These are phyloP conservation scores for Yamadazyma jaroonii DNA, from an alignment of 1,139 yeast genomes.

Conservation along the genomic window DNA sequence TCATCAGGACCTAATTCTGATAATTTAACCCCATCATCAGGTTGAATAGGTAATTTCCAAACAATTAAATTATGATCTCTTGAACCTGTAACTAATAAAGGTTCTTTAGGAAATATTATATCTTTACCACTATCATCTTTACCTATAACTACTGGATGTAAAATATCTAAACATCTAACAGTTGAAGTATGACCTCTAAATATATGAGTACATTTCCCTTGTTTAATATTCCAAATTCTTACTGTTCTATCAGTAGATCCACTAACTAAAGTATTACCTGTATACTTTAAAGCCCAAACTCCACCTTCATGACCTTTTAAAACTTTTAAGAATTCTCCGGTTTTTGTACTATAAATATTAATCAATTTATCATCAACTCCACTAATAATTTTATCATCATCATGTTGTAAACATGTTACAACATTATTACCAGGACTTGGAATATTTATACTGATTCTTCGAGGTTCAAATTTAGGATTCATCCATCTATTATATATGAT, in stretches of 20 bases:
- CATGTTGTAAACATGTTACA: slow-evolving; percentile 92
- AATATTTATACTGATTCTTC: slow-evolving; percentile 56
- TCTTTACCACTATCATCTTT: slow-evolving; percentile 62
- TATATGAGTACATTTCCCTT: slow-evolving; percentile 77
- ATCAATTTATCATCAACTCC: slow-evolving; percentile 89
- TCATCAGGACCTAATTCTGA: slow-evolving; percentile 13
- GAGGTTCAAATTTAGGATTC: slow-evolving; percentile 69
- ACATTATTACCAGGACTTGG: slow-evolving; percentile 70
- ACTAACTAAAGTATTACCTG: slow-evolving; percentile 78
- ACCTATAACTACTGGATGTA: slow-evolving; percentile 63
- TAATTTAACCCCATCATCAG: slow-evolving; percentile 24
- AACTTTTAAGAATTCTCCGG: slow-evolving; percentile 67
- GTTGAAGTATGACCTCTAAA: slow-evolving; percentile 92
- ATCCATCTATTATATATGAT: slow-evolving; percentile 80
- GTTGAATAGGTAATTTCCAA: slow-evolving; percentile 75
- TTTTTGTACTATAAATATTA: slow-evolving; percentile 73
- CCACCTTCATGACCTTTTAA: slow-evolving; percentile 94
- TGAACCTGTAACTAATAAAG: slow-evolving; percentile 82
- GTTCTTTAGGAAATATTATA: slow-evolving; percentile 58
- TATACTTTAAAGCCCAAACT: slow-evolving; percentile 95
- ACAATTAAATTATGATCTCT: slow-evolving; percentile 87
- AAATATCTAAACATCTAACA: slow-evolving; percentile 83
- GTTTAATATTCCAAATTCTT: slow-evolving; percentile 81
- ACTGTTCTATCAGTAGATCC: slow-evolving; percentile 91
- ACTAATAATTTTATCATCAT: slow-evolving; percentile 84